These are phyloP conservation scores for Nyctanthes arbortristis DNA, from an alignment of 257 asterid genomes.

Conservation along the genomic window DNA sequence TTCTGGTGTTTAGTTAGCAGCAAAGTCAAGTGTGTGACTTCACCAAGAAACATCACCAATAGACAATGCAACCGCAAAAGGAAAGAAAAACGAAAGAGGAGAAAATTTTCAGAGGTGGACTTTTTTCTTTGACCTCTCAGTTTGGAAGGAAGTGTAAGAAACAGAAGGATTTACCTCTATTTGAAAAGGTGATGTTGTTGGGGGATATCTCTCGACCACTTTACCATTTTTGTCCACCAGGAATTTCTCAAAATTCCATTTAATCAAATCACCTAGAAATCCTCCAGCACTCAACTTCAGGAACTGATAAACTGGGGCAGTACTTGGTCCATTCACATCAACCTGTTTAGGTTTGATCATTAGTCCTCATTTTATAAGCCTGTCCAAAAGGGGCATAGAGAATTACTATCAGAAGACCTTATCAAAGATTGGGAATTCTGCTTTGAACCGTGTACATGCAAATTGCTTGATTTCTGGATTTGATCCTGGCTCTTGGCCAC, in stretches of 20 bases:
- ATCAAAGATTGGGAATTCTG: slow-evolving; percentile 90
- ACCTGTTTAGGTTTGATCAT: slow-evolving; percentile 50
- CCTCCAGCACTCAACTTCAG: slow-evolving; percentile 87
- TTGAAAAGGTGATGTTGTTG: slow-evolving; percentile 85
- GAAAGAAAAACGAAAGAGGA: not conserved
- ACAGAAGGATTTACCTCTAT: slow-evolving; percentile 64
- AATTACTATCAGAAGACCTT: slow-evolving; percentile 47
- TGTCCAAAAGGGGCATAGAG: not conserved
- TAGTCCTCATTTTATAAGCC: slow-evolving; percentile 8
- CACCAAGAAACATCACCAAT: not conserved
- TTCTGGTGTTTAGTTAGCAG: too few relatives aligned
- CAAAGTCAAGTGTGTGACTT: too few relatives aligned
- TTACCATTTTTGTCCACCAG: slow-evolving; percentile 86
- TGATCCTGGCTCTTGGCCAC: slow-evolving; percentile 96
- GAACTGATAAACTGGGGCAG: slow-evolving; percentile 90
- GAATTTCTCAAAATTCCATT: slow-evolving; percentile 98
- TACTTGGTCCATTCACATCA: slow-evolving; percentile 88
- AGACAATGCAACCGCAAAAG: not conserved
- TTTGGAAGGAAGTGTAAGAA: too few relatives aligned
- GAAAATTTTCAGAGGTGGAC: not conserved
- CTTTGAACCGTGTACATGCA: slow-evolving; percentile 85
- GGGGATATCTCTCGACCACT: slow-evolving; percentile 87
- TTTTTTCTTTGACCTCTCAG: too few relatives aligned
- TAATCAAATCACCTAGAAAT: slow-evolving; percentile 74
- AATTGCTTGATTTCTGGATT: slow-evolving; percentile 80